phyloP scores from a whole-genome alignment of 2,329 filamentous ascomycete genomes.

The Phialophora tarda region DNA sequence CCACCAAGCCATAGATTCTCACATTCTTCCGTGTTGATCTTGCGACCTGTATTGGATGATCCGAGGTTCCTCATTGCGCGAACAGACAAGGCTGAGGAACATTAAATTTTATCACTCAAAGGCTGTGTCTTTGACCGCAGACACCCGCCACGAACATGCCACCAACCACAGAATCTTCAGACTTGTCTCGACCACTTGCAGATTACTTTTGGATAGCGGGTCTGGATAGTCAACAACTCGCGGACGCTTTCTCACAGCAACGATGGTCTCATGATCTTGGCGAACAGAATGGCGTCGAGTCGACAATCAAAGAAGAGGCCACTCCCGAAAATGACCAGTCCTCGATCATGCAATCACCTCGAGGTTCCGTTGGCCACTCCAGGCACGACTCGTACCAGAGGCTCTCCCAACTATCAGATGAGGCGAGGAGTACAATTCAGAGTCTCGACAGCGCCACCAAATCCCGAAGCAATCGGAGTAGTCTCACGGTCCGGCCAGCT shows the following conservation, averaged over 20 bases:
- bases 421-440: constrained; percentile 52
- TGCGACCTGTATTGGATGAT: not conserved
- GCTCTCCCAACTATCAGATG: constrained; percentile 45
- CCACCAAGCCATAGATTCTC: constrained; percentile 9
- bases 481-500: constrained; percentile 62
- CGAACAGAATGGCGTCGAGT: constrained; percentile 47
- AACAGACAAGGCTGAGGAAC: constrained; percentile 3
- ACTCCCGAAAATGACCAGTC: constrained; percentile 59
- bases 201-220: constrained; percentile 70
- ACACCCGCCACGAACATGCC: constrained; percentile 19
- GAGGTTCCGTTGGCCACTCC: constrained; percentile 47
- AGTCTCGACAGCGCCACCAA: constrained; percentile 57
- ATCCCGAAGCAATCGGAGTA: constrained; percentile 68
- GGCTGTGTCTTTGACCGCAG: not conserved
- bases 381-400: constrained; percentile 50
- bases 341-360: constrained; percentile 46
- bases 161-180: constrained; percentile 16
- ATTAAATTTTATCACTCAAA: not conserved
- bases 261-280: constrained; percentile 43
- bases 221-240: constrained; percentile 54
- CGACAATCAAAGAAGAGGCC: constrained; percentile 64
- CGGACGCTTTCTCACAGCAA: constrained; percentile 47
- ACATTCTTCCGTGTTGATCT: not conserved
- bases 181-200: constrained; percentile 61
- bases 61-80: not conserved